Conservation (phyloP, 495 filamentous ascomycete genomes). For the Penicillium coffeae region DNA sequence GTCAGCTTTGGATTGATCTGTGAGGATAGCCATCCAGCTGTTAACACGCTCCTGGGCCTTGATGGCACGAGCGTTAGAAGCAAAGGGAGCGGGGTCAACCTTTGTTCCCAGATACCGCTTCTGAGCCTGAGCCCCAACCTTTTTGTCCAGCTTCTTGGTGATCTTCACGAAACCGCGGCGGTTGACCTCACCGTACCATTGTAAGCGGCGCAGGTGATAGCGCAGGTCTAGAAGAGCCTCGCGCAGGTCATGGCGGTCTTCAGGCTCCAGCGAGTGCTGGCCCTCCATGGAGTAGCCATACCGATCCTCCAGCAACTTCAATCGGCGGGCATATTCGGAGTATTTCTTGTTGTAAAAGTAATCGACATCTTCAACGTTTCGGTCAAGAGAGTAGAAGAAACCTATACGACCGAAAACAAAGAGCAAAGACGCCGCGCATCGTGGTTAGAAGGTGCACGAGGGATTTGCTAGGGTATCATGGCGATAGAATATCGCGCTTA, state of each 20-base stretch:
- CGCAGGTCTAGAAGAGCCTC: constrained; percentile 83
- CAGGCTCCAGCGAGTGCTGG: constrained; percentile 53
- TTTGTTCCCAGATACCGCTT: constrained; percentile 79
- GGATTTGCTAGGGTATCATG: background rate
- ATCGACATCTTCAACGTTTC: constrained; percentile 94
- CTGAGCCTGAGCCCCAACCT: constrained; percentile 69
- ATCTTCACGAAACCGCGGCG: constrained; percentile 94
- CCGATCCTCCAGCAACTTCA: constrained; percentile 79
- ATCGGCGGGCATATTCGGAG: constrained; percentile 70
- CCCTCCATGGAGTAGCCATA: constrained; percentile 62
- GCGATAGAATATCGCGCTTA: constrained; percentile 28
- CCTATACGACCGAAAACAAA: constrained; percentile 46
- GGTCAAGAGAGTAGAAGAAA: constrained; percentile 91
- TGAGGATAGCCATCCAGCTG: constrained; percentile 77
- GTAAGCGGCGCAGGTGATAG: constrained; percentile 80
- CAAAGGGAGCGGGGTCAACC: constrained; percentile 81
- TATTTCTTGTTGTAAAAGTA: constrained; percentile 95
- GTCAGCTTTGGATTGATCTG: constrained; percentile 49
- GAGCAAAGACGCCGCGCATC: constrained; percentile 7
- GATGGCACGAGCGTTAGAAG: constrained; percentile 64
- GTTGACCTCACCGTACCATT: constrained; percentile 98
- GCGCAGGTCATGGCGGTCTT: constrained; percentile 86
- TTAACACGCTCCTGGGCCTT: constrained; percentile 75
- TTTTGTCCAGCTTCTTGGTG: constrained; percentile 96
- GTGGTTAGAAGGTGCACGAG: constrained; percentile 14